Percentiles rank a stretch among this genome's conserved stretches.
Evolutionary conservation across 164 flowering plant genomes (phyloP).

Genomic region (Taxillus chinensis): DNA sequence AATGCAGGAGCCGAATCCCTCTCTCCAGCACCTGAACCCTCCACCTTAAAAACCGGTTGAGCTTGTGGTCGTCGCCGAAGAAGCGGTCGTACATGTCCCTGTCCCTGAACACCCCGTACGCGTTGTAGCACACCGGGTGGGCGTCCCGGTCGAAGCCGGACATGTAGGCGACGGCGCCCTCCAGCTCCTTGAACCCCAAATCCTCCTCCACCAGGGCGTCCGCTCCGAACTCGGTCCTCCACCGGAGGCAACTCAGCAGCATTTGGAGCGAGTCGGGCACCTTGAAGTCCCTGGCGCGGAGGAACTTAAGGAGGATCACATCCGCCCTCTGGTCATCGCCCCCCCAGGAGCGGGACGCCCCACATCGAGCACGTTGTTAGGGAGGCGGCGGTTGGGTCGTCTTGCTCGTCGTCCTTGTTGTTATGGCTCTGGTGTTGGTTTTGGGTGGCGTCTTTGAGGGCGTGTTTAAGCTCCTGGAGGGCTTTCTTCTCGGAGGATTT

Average conservation of each 20-base stretch:
- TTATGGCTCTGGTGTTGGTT: not conserved
- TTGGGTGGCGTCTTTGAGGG: not conserved
- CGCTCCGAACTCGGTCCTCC: conserved; percentile 75
- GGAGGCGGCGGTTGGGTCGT: not conserved
- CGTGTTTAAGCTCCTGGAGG: conserved; percentile 40
- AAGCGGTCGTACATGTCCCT: conserved; percentile 76
- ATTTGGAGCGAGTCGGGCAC: conserved; percentile 50
- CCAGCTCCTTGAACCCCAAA: conserved; percentile 72
- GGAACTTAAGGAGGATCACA: conserved; percentile 74
- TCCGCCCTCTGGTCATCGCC: conserved; percentile 28
- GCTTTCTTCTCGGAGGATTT: conserved; percentile 65
- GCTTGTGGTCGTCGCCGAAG: conserved; percentile 84
- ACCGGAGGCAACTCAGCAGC: conserved; percentile 50
- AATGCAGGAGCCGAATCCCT: conserved; percentile 61
- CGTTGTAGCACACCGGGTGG: conserved; percentile 94
- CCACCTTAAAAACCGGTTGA: conserved; percentile 78
- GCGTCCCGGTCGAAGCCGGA: conserved; percentile 61
- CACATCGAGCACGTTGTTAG: conserved; percentile 22
- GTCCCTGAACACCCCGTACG: conserved; percentile 81
- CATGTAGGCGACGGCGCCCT: conserved; percentile 79
- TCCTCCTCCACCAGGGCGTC: conserved; percentile 64
- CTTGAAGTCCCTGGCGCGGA: conserved; percentile 79
- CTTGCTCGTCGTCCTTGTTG: no score
- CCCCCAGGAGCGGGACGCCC: conserved; percentile 52
- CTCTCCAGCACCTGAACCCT: conserved; percentile 92